These are phyloP conservation scores for Deinandra increscens DNA, from an alignment of 129 eudicot species.

Conservation along the genomic window DNA sequence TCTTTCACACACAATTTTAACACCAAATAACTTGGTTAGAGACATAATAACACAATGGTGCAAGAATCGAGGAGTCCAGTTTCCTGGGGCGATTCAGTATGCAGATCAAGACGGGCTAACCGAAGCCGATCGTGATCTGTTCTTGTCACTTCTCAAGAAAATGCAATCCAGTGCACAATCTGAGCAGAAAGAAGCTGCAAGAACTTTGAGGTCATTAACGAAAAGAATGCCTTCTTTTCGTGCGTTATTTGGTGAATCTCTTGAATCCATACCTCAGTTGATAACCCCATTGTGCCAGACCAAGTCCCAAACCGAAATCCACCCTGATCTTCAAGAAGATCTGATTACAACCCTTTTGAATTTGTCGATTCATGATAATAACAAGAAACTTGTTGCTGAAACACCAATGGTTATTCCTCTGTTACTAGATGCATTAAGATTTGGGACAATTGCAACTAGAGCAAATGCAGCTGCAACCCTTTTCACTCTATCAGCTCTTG, in stretches of 20 bases:
- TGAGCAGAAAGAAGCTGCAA: conserved; percentile 87
- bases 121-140: conserved; percentile 59
- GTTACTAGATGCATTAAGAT: conserved; percentile 63
- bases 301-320: conserved; percentile 39
- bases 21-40: conserved; percentile 70
- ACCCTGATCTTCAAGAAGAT: conserved; percentile 86
- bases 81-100: conserved; percentile 51
- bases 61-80: conserved; percentile 60
- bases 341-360: conserved; percentile 78
- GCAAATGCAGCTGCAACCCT: conserved; percentile 94
- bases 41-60: conserved; percentile 90
- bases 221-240: conserved; percentile 82
- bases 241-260: conserved; percentile 74
- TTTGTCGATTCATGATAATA: conserved; percentile 83
- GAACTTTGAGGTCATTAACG: conserved; percentile 65
- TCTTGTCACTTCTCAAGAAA: conserved; percentile 53
- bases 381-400: conserved; percentile 92
- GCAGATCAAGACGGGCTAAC: conserved; percentile 54
- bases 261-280: conserved; percentile 60
- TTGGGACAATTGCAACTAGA: conserved; percentile 69
- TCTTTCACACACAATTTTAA: conserved; percentile 77
- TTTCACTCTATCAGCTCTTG: conserved; percentile 87
- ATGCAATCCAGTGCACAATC: conserved; percentile 52
- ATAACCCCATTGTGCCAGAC: conserved; percentile 55
- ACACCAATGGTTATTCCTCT: conserved; percentile 71